These are phyloP conservation scores for Flammula alnicola DNA, from an alignment of 1,284 basidiomycete species.

Conservation along the genomic window DNA sequence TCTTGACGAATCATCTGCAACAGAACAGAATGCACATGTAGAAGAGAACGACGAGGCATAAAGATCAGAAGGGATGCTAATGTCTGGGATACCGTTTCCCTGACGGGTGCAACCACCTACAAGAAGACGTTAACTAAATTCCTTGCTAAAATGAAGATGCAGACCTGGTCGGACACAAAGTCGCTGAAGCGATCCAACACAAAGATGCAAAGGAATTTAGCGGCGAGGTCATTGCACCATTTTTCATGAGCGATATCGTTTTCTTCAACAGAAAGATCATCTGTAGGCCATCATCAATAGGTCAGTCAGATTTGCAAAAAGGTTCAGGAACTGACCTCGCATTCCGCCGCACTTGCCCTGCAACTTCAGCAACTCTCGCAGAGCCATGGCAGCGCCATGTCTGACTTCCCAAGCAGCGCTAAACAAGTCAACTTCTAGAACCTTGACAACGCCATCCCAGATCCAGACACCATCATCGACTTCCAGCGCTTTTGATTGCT, in stretches of 20 bases:
- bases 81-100: constrained; percentile 96
- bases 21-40: constrained; percentile 83
- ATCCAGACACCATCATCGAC: constrained; percentile 82
- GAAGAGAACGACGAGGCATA: constrained; percentile 80
- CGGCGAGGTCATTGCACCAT: constrained; percentile 90
- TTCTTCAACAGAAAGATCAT: constrained; percentile 51
- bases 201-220: constrained; percentile 89
- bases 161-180: constrained; percentile 91
- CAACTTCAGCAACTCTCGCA: constrained; percentile 87
- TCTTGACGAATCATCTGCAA: constrained; percentile 95
- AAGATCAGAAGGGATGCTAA: constrained; percentile 88
- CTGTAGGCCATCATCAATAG: constrained; percentile 42
- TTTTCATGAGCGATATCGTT: constrained; percentile 76
- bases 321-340: constrained; percentile 51
- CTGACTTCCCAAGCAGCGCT: constrained; percentile 92
- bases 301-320: constrained; percentile 10
- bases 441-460: constrained; percentile 85
- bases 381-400: constrained; percentile 92
- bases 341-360: constrained; percentile 88
- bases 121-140: constrained; percentile 3
- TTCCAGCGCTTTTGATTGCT: constrained; percentile 75
- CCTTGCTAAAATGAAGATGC: constrained; percentile 19
- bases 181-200: constrained; percentile 98
- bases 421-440: constrained; percentile 87
- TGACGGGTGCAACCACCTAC: constrained; percentile 93